Percentiles rank a stretch among this genome's conserved stretches.
Conservation (phyloP, 345 rosid species). For the Populus nigra region DNA sequence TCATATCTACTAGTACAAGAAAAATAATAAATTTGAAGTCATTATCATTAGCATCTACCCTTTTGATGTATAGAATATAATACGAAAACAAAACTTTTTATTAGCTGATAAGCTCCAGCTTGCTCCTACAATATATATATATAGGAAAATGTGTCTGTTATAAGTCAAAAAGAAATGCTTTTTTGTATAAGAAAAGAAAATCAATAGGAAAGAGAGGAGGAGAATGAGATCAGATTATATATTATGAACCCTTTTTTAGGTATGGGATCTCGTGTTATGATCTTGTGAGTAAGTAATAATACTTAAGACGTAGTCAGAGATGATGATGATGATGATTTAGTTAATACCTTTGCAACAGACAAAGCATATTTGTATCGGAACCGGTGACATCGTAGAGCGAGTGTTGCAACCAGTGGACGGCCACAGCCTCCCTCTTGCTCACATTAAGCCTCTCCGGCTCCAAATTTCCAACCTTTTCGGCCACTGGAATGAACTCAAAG, state of each 20-base stretch:
- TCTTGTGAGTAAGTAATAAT: background rate
- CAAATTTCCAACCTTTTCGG: slow-evolving; percentile 83
- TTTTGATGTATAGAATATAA: background rate
- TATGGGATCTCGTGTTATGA: slow-evolving; percentile 16
- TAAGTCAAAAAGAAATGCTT: background rate
- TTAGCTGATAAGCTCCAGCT: background rate
- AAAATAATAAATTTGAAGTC: background rate
- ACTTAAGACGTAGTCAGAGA: background rate
- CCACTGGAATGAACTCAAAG: slow-evolving; percentile 80
- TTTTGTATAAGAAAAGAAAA: background rate
- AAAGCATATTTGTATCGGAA: slow-evolving; percentile 79
- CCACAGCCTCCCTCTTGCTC: slow-evolving; percentile 86
- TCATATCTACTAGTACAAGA: background rate
- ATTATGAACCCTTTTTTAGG: background rate
- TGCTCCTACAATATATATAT: too few species aligned
- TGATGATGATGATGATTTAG: background rate
- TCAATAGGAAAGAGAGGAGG: background rate
- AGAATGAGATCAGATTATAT: background rate
- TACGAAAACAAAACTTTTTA: background rate
- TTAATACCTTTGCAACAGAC: slow-evolving; percentile 79
- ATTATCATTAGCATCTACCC: background rate
- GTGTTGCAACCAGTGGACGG: slow-evolving; percentile 98
- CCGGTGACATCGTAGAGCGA: slow-evolving; percentile 98
- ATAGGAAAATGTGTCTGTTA: too few species aligned
- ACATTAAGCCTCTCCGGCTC: slow-evolving; percentile 71